Conservation (phyloP, 768 basidiomycete species). For the Termitomyces sp. region DNA sequence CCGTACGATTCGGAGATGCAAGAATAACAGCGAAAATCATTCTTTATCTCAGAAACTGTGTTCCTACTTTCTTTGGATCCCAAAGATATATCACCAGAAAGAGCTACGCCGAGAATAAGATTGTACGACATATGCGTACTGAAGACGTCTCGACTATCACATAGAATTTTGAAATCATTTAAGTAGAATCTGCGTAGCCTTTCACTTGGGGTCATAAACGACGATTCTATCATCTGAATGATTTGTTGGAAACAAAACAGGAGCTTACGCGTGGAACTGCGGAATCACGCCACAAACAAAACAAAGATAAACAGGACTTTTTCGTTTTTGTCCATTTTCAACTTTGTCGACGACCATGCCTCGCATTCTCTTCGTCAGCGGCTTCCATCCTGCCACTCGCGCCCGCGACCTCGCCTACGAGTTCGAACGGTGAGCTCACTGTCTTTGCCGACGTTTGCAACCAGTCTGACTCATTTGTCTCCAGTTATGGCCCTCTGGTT, state of each 20-base stretch:
- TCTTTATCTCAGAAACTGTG: constrained; percentile 18
- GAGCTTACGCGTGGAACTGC: not conserved
- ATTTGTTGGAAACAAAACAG: not conserved
- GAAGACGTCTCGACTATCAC: constrained; percentile 23
- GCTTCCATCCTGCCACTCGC: constrained; percentile 78
- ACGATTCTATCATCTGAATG: too few species aligned
- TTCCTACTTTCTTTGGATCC: constrained; percentile 21
- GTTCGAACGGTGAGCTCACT: constrained; percentile 65
- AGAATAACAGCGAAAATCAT: constrained; percentile 34
- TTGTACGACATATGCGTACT: too few species aligned
- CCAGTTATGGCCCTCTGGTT: constrained; percentile 74
- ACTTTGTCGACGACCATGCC: constrained; percentile 47
- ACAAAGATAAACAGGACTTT: constrained; percentile 17
- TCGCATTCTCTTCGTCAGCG: constrained; percentile 84
- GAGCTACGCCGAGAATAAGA: constrained; percentile 38
- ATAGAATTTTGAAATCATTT: constrained; percentile 23
- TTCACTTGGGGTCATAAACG: too few species aligned
- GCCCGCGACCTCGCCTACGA: constrained; percentile 82
- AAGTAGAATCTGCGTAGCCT: too few species aligned
- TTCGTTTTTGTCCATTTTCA: constrained; percentile 14
- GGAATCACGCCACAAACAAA: constrained; percentile 30
- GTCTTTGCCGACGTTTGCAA: not conserved
- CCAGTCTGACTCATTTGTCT: not conserved
- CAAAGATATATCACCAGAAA: constrained; percentile 25
- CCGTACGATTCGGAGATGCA: constrained; percentile 45